Evolutionary conservation across 441 rosid species (phyloP).

Genomic region (Syzygium syzygioides): DNA sequence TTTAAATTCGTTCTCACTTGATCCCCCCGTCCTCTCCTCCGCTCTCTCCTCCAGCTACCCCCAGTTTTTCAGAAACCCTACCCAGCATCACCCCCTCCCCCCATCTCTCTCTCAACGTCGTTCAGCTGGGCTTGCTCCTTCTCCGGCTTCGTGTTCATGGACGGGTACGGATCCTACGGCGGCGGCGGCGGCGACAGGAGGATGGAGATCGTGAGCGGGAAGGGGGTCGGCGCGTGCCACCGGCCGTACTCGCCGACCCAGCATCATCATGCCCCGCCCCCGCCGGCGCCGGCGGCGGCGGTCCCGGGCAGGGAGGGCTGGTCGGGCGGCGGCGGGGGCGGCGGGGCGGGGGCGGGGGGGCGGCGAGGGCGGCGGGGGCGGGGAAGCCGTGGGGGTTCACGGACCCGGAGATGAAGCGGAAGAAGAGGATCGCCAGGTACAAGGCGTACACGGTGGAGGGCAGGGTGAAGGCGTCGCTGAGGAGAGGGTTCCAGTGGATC

Average conservation of each 20-base stretch:
- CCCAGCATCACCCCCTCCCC: neutral
- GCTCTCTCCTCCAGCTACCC: neutral
- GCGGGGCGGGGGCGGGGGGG: neutral
- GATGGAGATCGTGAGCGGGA: slow-evolving; percentile 59
- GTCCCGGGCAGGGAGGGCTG: slow-evolving; percentile 16
- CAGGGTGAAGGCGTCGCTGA: slow-evolving; percentile 55
- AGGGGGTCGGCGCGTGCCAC: slow-evolving; percentile 21
- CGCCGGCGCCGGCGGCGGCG: slow-evolving; percentile 21
- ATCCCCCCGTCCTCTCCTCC: neutral
- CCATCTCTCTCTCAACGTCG: neutral
- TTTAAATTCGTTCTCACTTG: neutral
- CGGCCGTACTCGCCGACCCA: slow-evolving; percentile 15
- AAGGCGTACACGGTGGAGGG: slow-evolving; percentile 75
- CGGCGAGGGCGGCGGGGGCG: slow-evolving; percentile 1
- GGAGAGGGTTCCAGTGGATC: slow-evolving; percentile 69
- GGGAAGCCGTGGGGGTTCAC: slow-evolving; percentile 56
- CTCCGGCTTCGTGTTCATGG: slow-evolving; percentile 17
- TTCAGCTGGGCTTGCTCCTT: neutral
- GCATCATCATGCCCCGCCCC: slow-evolving; percentile 17
- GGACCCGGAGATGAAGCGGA: slow-evolving; percentile 64
- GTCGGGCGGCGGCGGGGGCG: slow-evolving; percentile 4
- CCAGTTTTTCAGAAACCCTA: slow-evolving; percentile 1
- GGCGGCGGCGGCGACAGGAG: slow-evolving; percentile 27
- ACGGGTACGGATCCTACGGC: slow-evolving; percentile 27
- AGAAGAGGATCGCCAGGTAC: slow-evolving; percentile 66